These are phyloP conservation scores for Amorphotheca resinae DNA, from an alignment of 495 filamentous ascomycete genomes.

Conservation along the genomic window DNA sequence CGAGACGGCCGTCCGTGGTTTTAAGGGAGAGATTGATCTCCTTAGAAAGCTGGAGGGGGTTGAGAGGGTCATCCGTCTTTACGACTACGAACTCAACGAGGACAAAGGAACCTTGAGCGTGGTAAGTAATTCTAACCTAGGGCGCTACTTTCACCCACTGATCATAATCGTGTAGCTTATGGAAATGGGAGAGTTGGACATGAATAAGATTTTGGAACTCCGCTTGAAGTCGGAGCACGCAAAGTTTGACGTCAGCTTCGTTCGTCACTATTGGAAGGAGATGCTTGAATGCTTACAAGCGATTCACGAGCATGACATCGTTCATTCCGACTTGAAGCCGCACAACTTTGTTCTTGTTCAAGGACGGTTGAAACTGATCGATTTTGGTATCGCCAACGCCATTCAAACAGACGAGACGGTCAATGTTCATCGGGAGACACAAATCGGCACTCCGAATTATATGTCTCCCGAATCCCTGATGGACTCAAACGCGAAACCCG, in stretches of 20 bases:
- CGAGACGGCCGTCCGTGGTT: slow-evolving; percentile 68
- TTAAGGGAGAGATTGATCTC: slow-evolving; percentile 94
- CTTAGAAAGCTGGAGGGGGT: slow-evolving; percentile 69
- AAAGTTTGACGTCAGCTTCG: slow-evolving; percentile 73
- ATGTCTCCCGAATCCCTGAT: slow-evolving; percentile 93
- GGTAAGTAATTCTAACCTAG: slow-evolving; percentile 33
- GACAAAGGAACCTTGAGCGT: slow-evolving; percentile 78
- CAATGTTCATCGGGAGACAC: slow-evolving; percentile 91
- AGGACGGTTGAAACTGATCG: slow-evolving; percentile 74
- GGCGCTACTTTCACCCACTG: background rate
- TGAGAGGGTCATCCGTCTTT: slow-evolving; percentile 77
- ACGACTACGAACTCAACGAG: slow-evolving; percentile 86
- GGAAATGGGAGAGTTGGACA: slow-evolving; percentile 94
- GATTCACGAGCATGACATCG: slow-evolving; percentile 79
- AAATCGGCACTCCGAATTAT: slow-evolving; percentile 94
- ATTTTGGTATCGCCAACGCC: slow-evolving; percentile 95
- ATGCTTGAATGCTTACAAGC: slow-evolving; percentile 93
- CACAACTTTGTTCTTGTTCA: slow-evolving; percentile 87
- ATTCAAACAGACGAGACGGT: slow-evolving; percentile 89
- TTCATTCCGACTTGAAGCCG: slow-evolving; percentile 93
- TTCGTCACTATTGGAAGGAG: slow-evolving; percentile 96
- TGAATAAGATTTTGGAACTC: slow-evolving; percentile 72
- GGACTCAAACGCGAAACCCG: slow-evolving; percentile 57
- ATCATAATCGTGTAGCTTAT: slow-evolving; percentile 47
- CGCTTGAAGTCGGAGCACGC: slow-evolving; percentile 61